Base-by-base conservation (phyloP, 768 basidiomycete species). In the Russula vinacea region DNA sequence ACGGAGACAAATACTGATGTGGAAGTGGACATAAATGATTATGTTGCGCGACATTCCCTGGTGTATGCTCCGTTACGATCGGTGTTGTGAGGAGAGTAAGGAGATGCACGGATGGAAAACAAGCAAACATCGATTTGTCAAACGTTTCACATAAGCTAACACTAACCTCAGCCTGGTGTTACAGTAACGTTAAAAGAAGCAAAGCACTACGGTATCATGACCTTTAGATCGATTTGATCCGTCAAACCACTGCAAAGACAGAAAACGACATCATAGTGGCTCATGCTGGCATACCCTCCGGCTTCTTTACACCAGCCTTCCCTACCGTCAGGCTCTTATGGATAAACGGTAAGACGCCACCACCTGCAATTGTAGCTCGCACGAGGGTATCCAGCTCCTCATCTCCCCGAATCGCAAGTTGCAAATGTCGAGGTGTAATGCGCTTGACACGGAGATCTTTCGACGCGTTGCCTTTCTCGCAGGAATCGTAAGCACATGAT, bases 391-490 rank as follows among this genome's bases (percentile, higher is more conserved):
- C 95, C 22, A 98, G 87, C 73, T 98, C 94, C 75, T 97, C 94
- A 75, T 98, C 95, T 39, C 95, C 95, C 65, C 94, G 89, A 68
- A 98, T 98, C 29, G 95, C 95, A 32, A 97, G 85, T 75, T 97
- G 95, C 67, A 98, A 76, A 77, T 98, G 95, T 70, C 95, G 88
- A 19, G 95, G 95, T 0, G 93, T 96, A 73, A 98, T 95, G 75
- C 95, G 92, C 76, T 97, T 98, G 53, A 96, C 94, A 56, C 90
- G 85, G n/a, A 97, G 83, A 78, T 98, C 95, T 73, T 97, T 96
- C 2, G 94, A 96, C 32, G 95, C 95, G 74, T 98, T 98, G 26
- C 95, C 94, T 95, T 65, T 17, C n/a, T 9, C 51, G 6, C 64
- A 4, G 35, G 13, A 13, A 49, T 6, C 54, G 16, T 56, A 17